A percentile compares a stretch with the other conserved stretches of the same genome.
Conservation (phyloP, 805 yeast species). For the Sugiyamaella valdiviana region DNA sequence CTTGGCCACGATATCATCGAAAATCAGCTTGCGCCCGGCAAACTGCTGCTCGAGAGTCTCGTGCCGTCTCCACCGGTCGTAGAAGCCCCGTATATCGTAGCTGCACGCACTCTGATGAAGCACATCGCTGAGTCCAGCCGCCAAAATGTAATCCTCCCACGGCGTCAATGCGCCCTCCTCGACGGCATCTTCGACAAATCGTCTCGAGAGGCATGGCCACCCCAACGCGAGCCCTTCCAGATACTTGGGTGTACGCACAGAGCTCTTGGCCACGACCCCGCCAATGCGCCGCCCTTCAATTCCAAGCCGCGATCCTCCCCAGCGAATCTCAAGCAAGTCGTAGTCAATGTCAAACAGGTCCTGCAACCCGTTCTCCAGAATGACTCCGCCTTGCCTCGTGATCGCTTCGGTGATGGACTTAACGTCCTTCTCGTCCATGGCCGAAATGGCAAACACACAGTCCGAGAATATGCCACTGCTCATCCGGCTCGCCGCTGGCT, state of each 20-base stretch:
- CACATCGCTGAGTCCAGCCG: conserved; percentile 61
- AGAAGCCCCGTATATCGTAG: conserved; percentile 22
- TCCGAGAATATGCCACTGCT: conserved; percentile 10
- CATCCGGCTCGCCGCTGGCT: not conserved
- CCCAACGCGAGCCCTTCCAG: conserved; percentile 71
- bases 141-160: conserved; percentile 55
- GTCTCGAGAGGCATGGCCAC: conserved; percentile 73
- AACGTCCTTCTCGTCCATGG: conserved; percentile 14
- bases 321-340: not conserved
- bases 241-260: conserved; percentile 66
- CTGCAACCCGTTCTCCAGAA: conserved; percentile 17
- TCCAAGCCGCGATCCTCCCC: conserved; percentile 1
- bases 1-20: conserved; percentile 12
- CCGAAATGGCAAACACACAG: conserved; percentile 19
- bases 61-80: conserved; percentile 18
- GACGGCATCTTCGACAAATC: conserved; percentile 49
- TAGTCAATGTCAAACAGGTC: conserved; percentile 16
- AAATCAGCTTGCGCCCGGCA: conserved; percentile 16
- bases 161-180: conserved; percentile 27
- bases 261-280: conserved; percentile 55
- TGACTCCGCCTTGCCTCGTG: conserved; percentile 18
- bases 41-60: conserved; percentile 24
- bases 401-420: conserved; percentile 6
- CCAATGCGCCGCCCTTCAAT: conserved; percentile 39
- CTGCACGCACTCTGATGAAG: conserved; percentile 29